Evolutionary conservation across 2,329 filamentous ascomycete genomes (phyloP).

Genomic region (Cucurbitaria berberidis): DNA sequence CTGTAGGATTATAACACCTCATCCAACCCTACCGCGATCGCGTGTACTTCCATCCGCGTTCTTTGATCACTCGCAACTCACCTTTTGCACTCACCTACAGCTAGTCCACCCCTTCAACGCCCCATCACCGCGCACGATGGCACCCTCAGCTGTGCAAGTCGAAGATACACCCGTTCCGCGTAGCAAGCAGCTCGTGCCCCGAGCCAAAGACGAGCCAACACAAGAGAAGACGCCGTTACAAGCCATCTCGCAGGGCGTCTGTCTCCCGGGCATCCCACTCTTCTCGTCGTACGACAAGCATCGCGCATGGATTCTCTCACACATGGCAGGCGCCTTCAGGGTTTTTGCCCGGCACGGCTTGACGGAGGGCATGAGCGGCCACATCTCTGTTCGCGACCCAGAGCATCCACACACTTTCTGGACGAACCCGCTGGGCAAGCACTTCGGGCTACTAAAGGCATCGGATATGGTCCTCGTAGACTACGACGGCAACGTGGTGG

Average conservation of each 20-base stretch:
- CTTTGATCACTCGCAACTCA: neutral
- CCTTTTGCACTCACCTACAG: neutral
- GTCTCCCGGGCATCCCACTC: constrained; percentile 61
- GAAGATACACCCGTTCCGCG: constrained; percentile 12
- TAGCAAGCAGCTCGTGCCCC: constrained; percentile 27
- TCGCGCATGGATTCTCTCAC: constrained; percentile 67
- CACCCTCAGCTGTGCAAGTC: constrained; percentile 36
- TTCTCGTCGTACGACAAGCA: constrained; percentile 62
- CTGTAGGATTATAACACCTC: no score
- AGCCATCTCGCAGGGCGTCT: constrained; percentile 55
- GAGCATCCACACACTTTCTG: constrained; percentile 68
- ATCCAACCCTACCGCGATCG: no score
- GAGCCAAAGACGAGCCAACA: constrained; percentile 24
- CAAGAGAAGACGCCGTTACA: constrained; percentile 45
- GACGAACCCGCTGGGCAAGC: constrained; percentile 70
- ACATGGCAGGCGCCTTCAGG: constrained; percentile 71
- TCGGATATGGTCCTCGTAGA: constrained; percentile 72
- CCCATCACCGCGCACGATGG: constrained; percentile 28
- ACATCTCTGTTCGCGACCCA: constrained; percentile 71
- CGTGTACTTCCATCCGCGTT: neutral
- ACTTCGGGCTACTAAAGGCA: constrained; percentile 70
- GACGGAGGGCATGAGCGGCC: constrained; percentile 71
- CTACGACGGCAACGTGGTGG: constrained; percentile 66
- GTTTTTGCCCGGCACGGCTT: constrained; percentile 70
- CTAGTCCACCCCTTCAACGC: neutral